Conservation (phyloP, 2,329 filamentous ascomycete species). For the Exophiala sp. region DNA sequence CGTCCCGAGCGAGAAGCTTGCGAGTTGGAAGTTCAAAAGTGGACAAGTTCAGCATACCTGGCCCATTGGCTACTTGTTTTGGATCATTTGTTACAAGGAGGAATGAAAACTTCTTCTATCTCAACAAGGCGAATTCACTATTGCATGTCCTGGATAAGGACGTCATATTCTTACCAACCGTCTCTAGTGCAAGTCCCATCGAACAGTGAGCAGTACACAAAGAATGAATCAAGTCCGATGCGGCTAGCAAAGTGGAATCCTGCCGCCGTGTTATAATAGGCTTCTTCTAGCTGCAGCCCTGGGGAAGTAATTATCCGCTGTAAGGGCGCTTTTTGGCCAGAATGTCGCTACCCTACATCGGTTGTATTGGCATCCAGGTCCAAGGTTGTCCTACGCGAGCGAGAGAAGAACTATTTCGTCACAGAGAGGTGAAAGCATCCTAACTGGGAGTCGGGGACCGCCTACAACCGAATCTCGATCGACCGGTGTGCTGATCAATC, state of each 20-base stretch:
- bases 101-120: constrained; percentile 4
- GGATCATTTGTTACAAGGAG: constrained; percentile 28
- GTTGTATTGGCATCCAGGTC: too few species aligned
- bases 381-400: too few species aligned
- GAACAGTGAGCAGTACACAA: background rate
- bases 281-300: too few species aligned
- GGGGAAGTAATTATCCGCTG: too few species aligned
- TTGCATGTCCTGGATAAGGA: background rate
- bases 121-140: background rate
- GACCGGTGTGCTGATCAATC: too few species aligned
- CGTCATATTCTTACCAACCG: background rate
- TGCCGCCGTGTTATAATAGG: too few species aligned
- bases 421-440: too few species aligned
- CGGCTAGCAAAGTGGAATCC: background rate
- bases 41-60: constrained; percentile 28
- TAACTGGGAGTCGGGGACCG: too few species aligned
- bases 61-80: constrained; percentile 27
- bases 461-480: too few species aligned
- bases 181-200: background rate
- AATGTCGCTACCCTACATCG: too few species aligned
- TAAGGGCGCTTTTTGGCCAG: too few species aligned
- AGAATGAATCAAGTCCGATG: background rate
- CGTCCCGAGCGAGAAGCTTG: constrained; percentile 21
- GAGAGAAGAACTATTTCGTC: too few species aligned
- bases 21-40: constrained; percentile 26